phyloP scores from a whole-genome alignment of 306 rosid species.

The Acacia melanoxylon region DNA sequence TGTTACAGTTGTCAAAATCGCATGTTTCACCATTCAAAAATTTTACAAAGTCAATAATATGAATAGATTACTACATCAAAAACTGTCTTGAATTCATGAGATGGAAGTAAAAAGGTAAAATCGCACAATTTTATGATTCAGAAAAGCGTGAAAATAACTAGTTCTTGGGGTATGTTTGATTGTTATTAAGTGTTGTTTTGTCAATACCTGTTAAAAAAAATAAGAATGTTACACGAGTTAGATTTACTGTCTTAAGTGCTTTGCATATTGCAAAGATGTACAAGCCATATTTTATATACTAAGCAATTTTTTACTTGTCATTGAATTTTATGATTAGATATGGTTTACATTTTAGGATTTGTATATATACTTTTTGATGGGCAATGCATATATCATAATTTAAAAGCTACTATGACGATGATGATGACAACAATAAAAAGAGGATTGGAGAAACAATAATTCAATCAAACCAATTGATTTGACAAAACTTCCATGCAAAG shows the following conservation, averaged over 20 bases:
- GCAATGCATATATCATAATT: not conserved
- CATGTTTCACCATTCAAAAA: not conserved
- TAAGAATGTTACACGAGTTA: not conserved
- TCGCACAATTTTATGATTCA: not conserved
- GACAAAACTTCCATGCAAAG: not conserved
- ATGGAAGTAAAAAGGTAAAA: not conserved
- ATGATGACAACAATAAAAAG: not conserved
- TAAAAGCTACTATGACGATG: not conserved
- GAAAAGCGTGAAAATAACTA: not conserved
- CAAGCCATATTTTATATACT: not conserved
- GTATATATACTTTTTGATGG: not conserved
- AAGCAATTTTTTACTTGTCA: not conserved
- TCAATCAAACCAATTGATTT: not conserved
- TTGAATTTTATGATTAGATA: not conserved
- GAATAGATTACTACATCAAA: not conserved
- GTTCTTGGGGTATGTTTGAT: not conserved
- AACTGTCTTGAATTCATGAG: not conserved
- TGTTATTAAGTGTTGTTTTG: not conserved
- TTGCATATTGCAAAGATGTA: not conserved
- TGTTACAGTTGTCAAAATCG: not conserved
- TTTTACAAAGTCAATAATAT: not conserved
- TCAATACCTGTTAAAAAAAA: not conserved
- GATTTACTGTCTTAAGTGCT: not conserved
- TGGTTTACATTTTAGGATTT: not conserved
- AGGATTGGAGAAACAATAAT: not conserved